Conservation (phyloP, 2,329 filamentous ascomycete genomes). For the Corinectria fuckeliana region DNA sequence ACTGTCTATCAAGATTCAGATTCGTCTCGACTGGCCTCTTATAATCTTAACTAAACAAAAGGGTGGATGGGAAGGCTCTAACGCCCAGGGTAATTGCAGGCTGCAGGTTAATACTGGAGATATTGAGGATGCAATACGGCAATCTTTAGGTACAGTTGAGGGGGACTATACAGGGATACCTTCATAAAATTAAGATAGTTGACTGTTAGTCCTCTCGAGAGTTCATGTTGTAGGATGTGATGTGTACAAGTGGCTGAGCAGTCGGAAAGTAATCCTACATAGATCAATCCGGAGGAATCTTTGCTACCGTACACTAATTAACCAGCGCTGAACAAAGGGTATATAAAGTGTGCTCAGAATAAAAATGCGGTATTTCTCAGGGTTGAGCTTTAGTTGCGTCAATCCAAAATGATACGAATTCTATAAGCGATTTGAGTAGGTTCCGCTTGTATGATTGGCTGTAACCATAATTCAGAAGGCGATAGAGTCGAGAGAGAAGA, state of each 20-base stretch:
- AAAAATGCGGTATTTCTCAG: too few relatives aligned
- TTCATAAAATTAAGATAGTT: neutral
- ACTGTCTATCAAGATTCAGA: neutral
- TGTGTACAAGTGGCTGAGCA: neutral
- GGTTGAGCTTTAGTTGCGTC: too few relatives aligned
- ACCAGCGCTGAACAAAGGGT: too few relatives aligned
- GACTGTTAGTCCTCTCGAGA: neutral
- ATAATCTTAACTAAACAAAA: neutral
- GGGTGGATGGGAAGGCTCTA: neutral
- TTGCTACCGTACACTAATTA: too few relatives aligned
- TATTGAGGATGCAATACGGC: neutral
- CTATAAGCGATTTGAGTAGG: too few relatives aligned
- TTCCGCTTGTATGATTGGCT: neutral
- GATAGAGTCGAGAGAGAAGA: neutral
- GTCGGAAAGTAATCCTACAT: neutral
- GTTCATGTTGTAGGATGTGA: neutral
- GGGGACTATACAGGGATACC: neutral
- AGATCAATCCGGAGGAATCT: neutral
- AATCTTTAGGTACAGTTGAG: neutral
- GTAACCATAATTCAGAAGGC: neutral
- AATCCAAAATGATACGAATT: too few relatives aligned
- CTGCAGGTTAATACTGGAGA: neutral
- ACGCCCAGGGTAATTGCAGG: neutral
- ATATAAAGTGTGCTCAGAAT: too few relatives aligned
- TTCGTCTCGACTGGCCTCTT: neutral